Conservation (phyloP, 371 early-diverging fungal genomes). For the Mortierella sp. region DNA sequence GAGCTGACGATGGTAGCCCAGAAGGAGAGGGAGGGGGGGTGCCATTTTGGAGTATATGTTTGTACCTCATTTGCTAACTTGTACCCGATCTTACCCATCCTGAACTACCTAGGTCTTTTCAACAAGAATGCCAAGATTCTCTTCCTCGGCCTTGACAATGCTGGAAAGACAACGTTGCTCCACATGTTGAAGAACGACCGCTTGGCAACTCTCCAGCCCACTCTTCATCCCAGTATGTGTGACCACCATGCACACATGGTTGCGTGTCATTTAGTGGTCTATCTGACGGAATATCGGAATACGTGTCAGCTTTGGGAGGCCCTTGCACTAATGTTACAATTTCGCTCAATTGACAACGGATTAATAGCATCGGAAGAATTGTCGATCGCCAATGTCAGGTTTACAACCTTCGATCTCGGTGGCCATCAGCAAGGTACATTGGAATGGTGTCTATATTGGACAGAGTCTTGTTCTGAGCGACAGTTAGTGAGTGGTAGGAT, state of each 20-base stretch:
- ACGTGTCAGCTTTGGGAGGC: not conserved
- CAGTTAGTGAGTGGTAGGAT: no score
- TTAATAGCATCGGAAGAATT: constrained; percentile 93
- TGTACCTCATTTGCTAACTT: no score
- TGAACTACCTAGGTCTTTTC: constrained; percentile 79
- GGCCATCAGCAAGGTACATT: constrained; percentile 90
- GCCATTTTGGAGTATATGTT: no score
- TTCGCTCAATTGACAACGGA: constrained; percentile 1
- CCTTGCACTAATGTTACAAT: not conserved
- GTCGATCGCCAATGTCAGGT: constrained; percentile 94
- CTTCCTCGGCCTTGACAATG: constrained; percentile 99
- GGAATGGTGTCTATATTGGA: not conserved
- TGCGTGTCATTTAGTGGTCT: no score
- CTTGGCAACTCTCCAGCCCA: constrained; percentile 96
- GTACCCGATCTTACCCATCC: no score
- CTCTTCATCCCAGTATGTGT: constrained; percentile 96
- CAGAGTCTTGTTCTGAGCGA: no score
- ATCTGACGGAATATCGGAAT: no score
- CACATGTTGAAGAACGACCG: constrained; percentile 99
- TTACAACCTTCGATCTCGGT: constrained; percentile 97
- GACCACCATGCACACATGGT: not conserved
- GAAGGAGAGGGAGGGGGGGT: no score
- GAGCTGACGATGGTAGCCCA: no score
- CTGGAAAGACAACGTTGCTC: constrained; percentile 99
- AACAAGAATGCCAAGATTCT: constrained; percentile 99